Conservation (phyloP, 2,329 filamentous ascomycete genomes). For the Xylaria hypoxylon region DNA sequence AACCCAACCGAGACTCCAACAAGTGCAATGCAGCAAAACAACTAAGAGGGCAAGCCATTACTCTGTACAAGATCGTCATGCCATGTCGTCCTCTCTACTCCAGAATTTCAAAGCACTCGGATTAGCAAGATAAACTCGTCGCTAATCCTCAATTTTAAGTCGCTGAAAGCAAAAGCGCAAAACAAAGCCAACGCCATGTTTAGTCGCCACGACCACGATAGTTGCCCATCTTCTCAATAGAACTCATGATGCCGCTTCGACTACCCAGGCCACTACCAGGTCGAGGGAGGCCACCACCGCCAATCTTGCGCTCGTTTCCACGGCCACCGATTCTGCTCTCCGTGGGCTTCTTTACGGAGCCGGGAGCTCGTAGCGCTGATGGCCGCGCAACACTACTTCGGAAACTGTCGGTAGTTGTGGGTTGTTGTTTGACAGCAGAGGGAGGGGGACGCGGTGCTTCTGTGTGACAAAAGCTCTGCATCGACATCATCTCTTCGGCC, state of each 20-base stretch:
- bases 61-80: slow-evolving; percentile 24
- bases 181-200: not conserved
- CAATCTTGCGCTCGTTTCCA: slow-evolving; percentile 60
- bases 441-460: slow-evolving; percentile 41
- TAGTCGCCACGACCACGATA: slow-evolving; percentile 58
- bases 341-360: slow-evolving; percentile 56
- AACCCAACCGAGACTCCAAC: slow-evolving; percentile 33
- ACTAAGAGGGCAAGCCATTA: slow-evolving; percentile 9
- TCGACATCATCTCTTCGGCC: slow-evolving; percentile 84
- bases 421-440: slow-evolving; percentile 24
- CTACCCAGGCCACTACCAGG: slow-evolving; percentile 61
- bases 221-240: slow-evolving; percentile 88
- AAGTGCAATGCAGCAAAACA: slow-evolving; percentile 22
- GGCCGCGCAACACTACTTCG: slow-evolving; percentile 66
- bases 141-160: not conserved
- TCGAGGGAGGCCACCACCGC: slow-evolving; percentile 59
- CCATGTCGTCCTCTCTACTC: slow-evolving; percentile 28
- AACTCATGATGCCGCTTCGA: slow-evolving; percentile 82
- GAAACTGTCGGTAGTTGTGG: slow-evolving; percentile 55
- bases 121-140: slow-evolving; percentile 9
- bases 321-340: slow-evolving; percentile 62
- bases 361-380: slow-evolving; percentile 72
- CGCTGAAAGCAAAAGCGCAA: slow-evolving; percentile 13
- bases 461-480: slow-evolving; percentile 64
- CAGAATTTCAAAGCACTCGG: slow-evolving; percentile 19